phyloP scores from a whole-genome alignment of 495 filamentous ascomycete species.

The Immersiella caudata region DNA sequence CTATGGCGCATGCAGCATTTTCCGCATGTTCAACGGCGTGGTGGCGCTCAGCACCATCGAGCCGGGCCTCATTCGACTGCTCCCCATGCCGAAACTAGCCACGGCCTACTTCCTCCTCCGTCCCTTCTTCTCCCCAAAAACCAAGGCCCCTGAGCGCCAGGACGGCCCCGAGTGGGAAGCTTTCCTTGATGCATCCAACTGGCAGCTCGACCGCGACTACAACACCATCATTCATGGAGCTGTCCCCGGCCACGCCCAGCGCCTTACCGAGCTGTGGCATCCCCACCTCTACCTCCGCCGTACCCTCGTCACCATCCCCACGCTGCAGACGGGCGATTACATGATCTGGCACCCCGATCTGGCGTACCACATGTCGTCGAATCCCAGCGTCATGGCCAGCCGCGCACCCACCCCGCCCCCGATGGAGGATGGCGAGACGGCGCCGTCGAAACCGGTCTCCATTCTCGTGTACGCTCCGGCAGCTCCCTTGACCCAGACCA shows the following conservation, averaged over 20 bases:
- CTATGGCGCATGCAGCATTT: slow-evolving; percentile 81
- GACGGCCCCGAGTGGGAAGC: slow-evolving; percentile 44
- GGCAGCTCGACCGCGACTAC: slow-evolving; percentile 51
- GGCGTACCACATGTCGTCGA: slow-evolving; percentile 51
- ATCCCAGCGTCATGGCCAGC: slow-evolving; percentile 42
- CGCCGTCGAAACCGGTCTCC: slow-evolving; percentile 29
- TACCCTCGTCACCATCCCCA: slow-evolving; percentile 78
- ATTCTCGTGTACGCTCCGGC: slow-evolving; percentile 77
- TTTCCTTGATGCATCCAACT: slow-evolving; percentile 63
- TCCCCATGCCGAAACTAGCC: slow-evolving; percentile 76
- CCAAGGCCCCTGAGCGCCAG: slow-evolving; percentile 41
- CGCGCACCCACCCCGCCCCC: slow-evolving; percentile 41
- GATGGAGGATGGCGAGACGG: slow-evolving; percentile 5
- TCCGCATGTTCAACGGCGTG: slow-evolving; percentile 89
- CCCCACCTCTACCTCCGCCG: slow-evolving; percentile 74
- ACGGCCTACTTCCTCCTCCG: slow-evolving; percentile 87
- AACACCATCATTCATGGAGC: slow-evolving; percentile 75
- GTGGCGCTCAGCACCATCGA: slow-evolving; percentile 78
- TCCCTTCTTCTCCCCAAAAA: slow-evolving; percentile 75
- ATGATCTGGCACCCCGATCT: slow-evolving; percentile 90
- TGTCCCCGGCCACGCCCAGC: slow-evolving; percentile 76
- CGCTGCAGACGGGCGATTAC: slow-evolving; percentile 81
- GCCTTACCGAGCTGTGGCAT: slow-evolving; percentile 74
- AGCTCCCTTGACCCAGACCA: slow-evolving; percentile 77
- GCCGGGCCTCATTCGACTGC: slow-evolving; percentile 81